phyloP scores from a whole-genome alignment of 805 yeast species.

The Monosporozyma aquatica region DNA sequence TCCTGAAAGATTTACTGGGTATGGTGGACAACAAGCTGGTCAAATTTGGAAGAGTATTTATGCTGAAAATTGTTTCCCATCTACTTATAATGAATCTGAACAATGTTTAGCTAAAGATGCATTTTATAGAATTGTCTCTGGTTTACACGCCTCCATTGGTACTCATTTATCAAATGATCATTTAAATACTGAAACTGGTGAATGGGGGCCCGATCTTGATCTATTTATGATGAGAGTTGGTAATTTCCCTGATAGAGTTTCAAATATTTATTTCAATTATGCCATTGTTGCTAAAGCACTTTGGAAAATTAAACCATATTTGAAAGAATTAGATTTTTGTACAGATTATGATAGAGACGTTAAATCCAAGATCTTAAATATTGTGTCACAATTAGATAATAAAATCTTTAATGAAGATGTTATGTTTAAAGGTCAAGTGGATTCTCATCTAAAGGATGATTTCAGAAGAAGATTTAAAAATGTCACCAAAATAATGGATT shows the following conservation, averaged over 20 bases:
- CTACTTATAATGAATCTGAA: conserved; percentile 35
- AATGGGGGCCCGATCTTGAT: conserved; percentile 75
- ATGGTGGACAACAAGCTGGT: conserved; percentile 84
- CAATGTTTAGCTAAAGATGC: conserved; percentile 80
- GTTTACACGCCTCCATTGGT: conserved; percentile 92
- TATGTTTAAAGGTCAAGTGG: conserved; percentile 39
- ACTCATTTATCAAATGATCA: conserved; percentile 86
- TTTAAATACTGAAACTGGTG: conserved; percentile 58
- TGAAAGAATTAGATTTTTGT: conserved; percentile 45
- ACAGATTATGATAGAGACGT: conserved; percentile 37
- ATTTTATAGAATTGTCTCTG: conserved; percentile 78
- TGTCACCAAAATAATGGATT: conserved; percentile 90
- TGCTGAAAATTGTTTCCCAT: conserved; percentile 78
- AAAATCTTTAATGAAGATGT: conserved; percentile 43
- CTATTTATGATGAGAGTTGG: conserved; percentile 89
- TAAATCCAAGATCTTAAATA: conserved; percentile 34
- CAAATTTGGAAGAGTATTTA: conserved; percentile 92
- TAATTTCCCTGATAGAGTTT: conserved; percentile 73
- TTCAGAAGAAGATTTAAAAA: conserved; percentile 80
- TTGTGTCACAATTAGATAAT: conserved; percentile 31
- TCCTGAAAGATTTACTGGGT: conserved; percentile 95
- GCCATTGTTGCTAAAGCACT: conserved; percentile 79
- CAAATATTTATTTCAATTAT: conserved; percentile 86
- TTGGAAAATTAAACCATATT: conserved; percentile 50
- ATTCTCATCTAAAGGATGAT: conserved; percentile 60